A percentile compares a stretch with the other conserved stretches of the same genome.
Evolutionary conservation across 805 yeast species (phyloP).

Genomic region (Metschnikowia reukaufii): DNA sequence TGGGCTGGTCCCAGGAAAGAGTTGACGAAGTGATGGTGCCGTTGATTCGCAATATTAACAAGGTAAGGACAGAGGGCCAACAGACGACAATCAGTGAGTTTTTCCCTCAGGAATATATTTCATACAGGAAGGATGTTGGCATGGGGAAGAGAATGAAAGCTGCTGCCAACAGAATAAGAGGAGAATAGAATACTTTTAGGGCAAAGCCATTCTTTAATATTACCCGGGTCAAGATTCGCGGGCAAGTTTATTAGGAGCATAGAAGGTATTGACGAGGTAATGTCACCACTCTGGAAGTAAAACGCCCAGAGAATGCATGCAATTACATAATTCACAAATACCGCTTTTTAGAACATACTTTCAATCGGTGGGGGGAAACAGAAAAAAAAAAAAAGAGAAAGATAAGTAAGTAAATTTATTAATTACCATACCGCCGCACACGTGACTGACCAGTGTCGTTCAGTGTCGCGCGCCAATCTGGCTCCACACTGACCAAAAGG

Average conservation of each 20-base stretch:
- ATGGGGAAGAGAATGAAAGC: conserved; percentile 61
- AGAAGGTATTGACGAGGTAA: too few relatives aligned
- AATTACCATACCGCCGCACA: background rate
- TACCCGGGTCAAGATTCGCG: too few relatives aligned
- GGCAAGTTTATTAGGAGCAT: too few relatives aligned
- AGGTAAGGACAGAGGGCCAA: conserved; percentile 50
- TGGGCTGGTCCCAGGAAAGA: conserved; percentile 77
- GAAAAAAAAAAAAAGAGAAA: background rate
- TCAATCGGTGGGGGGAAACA: too few relatives aligned
- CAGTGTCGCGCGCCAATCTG: background rate
- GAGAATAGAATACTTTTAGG: conserved; percentile 5
- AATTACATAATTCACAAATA: too few relatives aligned
- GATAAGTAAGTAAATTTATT: background rate
- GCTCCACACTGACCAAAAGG: background rate
- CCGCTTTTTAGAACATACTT: too few relatives aligned
- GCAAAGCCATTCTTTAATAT: background rate
- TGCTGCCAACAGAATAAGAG: conserved; percentile 53
- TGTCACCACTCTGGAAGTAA: too few relatives aligned
- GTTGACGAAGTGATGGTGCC: conserved; percentile 87
- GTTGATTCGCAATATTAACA: conserved; percentile 74
- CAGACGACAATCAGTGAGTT: conserved; percentile 67
- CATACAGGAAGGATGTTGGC: conserved; percentile 45
- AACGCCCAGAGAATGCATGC: too few relatives aligned
- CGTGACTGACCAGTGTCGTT: background rate
- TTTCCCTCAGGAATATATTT: conserved; percentile 59